Conservation (phyloP, 768 basidiomycete genomes). For the Amylocystis lapponica region DNA sequence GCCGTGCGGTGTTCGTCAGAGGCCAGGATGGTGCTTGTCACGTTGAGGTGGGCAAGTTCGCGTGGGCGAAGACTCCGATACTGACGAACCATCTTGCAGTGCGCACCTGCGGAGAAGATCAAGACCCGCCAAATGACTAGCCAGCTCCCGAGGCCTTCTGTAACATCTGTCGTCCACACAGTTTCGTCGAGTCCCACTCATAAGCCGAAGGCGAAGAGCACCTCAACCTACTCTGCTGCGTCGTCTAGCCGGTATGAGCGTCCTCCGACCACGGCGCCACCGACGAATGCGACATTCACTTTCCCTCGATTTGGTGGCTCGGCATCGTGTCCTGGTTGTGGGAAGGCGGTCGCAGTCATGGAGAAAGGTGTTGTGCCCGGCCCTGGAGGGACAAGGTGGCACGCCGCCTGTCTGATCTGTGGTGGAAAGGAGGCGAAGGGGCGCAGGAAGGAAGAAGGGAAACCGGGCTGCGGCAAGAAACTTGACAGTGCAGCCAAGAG, state of each 20-base stretch:
- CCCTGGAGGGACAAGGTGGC: slow-evolving; percentile 79
- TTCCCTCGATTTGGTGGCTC: slow-evolving; percentile 49
- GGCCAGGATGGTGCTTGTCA: slow-evolving; percentile 64
- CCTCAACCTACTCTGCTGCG: slow-evolving; percentile 16
- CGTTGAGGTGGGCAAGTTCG: slow-evolving; percentile 38
- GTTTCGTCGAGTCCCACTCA: slow-evolving; percentile 9
- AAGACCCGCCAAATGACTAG: slow-evolving; percentile 25
- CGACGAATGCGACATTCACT: slow-evolving; percentile 32
- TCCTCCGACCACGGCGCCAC: slow-evolving; percentile 32
- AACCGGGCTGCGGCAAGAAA: slow-evolving; percentile 77
- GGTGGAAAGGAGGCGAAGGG: slow-evolving; percentile 57
- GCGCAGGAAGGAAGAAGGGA: slow-evolving; percentile 45
- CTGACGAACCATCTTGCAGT: slow-evolving; percentile 26
- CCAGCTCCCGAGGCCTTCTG: slow-evolving; percentile 8
- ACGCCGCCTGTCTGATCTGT: slow-evolving; percentile 70
- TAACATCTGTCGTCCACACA: slow-evolving; percentile 1
- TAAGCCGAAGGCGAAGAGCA: slow-evolving; percentile 13
- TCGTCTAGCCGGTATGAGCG: slow-evolving; percentile 37
- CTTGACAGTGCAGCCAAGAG: slow-evolving; percentile 79
- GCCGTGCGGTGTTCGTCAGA: slow-evolving; percentile 68
- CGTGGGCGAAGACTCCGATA: neutral
- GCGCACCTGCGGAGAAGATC: slow-evolving; percentile 40
- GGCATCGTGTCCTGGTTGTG: slow-evolving; percentile 70
- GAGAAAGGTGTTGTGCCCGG: slow-evolving; percentile 83
- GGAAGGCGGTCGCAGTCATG: slow-evolving; percentile 71